Evolutionary conservation across 352 stramenopile species (phyloP).

Genomic region (Phytopythium boreale): DNA sequence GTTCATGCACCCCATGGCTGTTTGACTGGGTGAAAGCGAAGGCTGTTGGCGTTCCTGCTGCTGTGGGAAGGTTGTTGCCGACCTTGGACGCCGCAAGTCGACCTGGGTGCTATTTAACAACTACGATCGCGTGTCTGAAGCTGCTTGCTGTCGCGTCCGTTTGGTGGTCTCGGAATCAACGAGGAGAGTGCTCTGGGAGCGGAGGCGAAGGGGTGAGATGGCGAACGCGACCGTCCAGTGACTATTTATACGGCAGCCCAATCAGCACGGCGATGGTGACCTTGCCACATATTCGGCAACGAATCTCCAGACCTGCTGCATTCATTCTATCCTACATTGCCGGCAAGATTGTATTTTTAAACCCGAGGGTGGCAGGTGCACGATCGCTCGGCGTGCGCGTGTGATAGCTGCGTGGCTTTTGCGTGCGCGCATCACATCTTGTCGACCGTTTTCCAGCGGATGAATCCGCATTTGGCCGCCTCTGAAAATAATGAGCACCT

Average conservation of each 20-base stretch:
- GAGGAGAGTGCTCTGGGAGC: not conserved
- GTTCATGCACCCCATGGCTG: slow-evolving; percentile 63
- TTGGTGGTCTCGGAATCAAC: not conserved
- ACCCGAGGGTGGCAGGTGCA: not conserved
- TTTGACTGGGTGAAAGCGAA: not conserved
- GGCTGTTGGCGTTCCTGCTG: not conserved
- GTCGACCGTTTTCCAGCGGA: not conserved
- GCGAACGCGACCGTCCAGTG: not conserved
- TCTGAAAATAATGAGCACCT: not conserved
- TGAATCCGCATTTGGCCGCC: not conserved
- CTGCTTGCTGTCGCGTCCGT: not conserved
- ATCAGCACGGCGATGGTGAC: not conserved
- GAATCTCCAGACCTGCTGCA: not conserved
- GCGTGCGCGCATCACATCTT: not conserved
- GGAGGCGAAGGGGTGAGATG: not conserved
- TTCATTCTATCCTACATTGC: too few relatives aligned
- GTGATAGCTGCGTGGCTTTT: too few relatives aligned
- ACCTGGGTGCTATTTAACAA: not conserved
- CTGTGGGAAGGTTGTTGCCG: not conserved
- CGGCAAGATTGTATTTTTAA: not conserved
- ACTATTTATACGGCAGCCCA: not conserved
- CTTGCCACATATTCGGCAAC: not conserved
- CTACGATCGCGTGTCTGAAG: not conserved
- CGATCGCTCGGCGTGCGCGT: too few relatives aligned
- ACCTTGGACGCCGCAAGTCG: not conserved